Evolutionary conservation across 164 flowering plant genomes (phyloP), one percentile per base, ranked within the genome.

Genomic region (Echeveria elegans): DNA sequence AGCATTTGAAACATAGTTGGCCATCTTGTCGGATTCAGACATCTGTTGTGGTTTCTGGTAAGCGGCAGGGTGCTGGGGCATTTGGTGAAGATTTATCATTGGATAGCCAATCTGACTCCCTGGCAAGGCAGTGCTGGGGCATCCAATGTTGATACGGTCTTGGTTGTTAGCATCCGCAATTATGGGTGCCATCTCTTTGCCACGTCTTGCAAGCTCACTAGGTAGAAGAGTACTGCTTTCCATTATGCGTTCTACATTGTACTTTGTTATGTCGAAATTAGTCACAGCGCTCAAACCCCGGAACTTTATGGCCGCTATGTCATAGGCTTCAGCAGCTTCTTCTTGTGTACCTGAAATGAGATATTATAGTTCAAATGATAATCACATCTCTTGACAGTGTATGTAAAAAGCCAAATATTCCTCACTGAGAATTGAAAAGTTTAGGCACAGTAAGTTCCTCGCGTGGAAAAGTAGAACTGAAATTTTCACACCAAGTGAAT

Each of bases 311-410:
- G 89, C 89, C 0, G 89, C 89, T 2, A 83, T 73, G 72, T 85
- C 89, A 69, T 85, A 85, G 30, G 89, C 87, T 69, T 85, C 89
- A 8, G 89, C 89, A 23, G 89, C 89, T 75, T 83, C 89, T 72
- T 85, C 89, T 67, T 85, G 86, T 1, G 89, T 85, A 66, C 86
- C 89, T 85, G 70, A 30, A 66, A 16, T 30, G n/a, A n/a, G 5
- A 62, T 62, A 64, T 47, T 37, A 23, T 15, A 67, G 1, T 18
- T 56, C 15, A 65, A 48, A 47, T 9, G 61, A 26, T 28, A 56
- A 12, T 14, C 48, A 71, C 60, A 43, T 9, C 15, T 23, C 47
- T 43, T 43, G 19, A 15, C 15, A 43, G 15, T 43, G 15, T 16
- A 16, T 24, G 48, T 31, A 34, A 23, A 58, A 36, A 34, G 38